These are phyloP conservation scores for Acidiella bohemica DNA, from an alignment of 495 filamentous ascomycete genomes.

Conservation along the genomic window DNA sequence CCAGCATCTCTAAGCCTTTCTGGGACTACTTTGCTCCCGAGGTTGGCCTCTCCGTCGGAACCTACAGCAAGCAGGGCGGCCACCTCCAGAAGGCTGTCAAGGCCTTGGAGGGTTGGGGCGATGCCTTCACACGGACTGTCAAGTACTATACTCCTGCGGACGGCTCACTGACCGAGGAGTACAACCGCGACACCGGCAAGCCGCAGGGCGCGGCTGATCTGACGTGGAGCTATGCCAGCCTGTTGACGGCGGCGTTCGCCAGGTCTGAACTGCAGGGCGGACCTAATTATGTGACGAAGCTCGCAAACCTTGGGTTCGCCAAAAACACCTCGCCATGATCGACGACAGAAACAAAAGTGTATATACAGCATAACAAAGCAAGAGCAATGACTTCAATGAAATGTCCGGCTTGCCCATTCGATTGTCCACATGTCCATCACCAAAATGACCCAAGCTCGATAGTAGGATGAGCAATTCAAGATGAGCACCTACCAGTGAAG, in stretches of 20 bases:
- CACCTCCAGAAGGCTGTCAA: conserved; percentile 11
- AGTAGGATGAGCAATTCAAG: too few relatives aligned
- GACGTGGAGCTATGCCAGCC: conserved; percentile 21
- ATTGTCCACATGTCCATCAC: too few relatives aligned
- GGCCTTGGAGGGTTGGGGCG: conserved; percentile 21
- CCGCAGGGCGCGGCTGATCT: conserved; percentile 18
- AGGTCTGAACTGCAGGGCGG: conserved; percentile 14
- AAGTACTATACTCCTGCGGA: conserved; percentile 20
- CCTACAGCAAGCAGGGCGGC: conserved; percentile 8
- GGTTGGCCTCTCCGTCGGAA: conserved; percentile 10
- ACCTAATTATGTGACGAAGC: conserved; percentile 7
- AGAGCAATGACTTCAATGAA: too few relatives aligned
- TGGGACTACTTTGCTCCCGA: conserved; percentile 20
- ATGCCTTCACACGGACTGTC: conserved; percentile 20
- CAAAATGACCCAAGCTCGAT: too few relatives aligned
- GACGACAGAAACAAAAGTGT: too few relatives aligned
- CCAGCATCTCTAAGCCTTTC: conserved; percentile 18
- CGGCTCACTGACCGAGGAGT: conserved; percentile 18
- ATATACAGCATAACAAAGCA: too few relatives aligned
- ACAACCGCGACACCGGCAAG: conserved; percentile 17
- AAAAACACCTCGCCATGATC: conserved; percentile 3
- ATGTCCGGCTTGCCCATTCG: too few relatives aligned
- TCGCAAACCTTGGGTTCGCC: conserved; percentile 15
- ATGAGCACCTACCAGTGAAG: too few relatives aligned
- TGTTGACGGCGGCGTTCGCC: conserved; percentile 21